Evolutionary conservation across 2,329 filamentous ascomycete species (phyloP).

Genomic region (Penicillium thymicola): DNA sequence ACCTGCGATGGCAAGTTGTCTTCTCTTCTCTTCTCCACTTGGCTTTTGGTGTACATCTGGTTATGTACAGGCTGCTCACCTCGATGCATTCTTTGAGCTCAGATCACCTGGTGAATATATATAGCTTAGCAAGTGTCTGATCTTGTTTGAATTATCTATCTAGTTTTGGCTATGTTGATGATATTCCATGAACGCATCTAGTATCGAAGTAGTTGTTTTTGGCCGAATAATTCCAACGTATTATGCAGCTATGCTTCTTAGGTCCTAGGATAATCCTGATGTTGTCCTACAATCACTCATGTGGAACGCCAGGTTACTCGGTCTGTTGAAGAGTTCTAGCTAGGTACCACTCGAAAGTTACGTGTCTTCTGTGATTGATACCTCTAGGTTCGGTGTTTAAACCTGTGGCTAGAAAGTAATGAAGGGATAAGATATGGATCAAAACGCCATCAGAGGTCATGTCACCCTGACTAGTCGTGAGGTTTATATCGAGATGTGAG

Average conservation of each 20-base stretch:
- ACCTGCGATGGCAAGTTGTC: not conserved
- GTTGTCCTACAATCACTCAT: not conserved
- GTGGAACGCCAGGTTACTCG: not conserved
- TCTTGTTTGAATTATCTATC: not conserved
- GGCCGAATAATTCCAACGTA: not conserved
- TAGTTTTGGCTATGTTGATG: constrained; percentile 7
- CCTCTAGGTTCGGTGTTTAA: not conserved
- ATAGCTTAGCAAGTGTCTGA: constrained; percentile 8
- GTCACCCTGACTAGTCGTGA: not conserved
- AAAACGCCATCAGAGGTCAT: not conserved
- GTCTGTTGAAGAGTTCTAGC: too few relatives aligned
- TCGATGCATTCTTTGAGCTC: not conserved
- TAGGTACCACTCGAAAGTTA: not conserved
- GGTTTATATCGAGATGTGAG: not conserved
- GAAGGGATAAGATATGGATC: too few relatives aligned
- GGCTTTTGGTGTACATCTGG: constrained; percentile 24
- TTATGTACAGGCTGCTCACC: constrained; percentile 20
- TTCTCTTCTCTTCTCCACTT: constrained; percentile 6
- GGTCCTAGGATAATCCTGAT: not conserved
- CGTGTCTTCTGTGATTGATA: not conserved
- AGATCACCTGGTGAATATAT: constrained; percentile 16
- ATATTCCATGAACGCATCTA: not conserved
- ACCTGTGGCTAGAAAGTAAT: not conserved
- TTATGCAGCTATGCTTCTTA: not conserved
- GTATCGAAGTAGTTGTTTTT: not conserved